Percentiles rank a stretch among this genome's conserved stretches.
These are phyloP conservation scores for Cladophialophora exuberans DNA, from an alignment of 2,329 filamentous ascomycete genomes.

Conservation along the genomic window DNA sequence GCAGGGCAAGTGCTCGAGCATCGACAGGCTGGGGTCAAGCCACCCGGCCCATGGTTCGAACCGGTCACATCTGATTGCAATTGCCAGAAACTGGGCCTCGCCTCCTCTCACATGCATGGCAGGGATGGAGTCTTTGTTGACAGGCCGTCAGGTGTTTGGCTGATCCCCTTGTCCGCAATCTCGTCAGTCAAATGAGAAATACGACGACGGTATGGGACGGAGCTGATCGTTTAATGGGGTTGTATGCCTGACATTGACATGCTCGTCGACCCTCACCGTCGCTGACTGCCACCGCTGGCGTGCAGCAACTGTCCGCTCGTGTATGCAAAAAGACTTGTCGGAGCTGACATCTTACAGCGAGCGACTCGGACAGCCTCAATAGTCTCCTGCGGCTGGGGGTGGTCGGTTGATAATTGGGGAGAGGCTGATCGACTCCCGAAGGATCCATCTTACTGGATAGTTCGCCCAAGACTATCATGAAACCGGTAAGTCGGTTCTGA, in stretches of 20 bases:
- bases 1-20: neutral
- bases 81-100: neutral
- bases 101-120: constrained; percentile 19
- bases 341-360: constrained; percentile 16
- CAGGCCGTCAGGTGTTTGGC: neutral
- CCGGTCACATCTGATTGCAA: constrained; percentile 23
- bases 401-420: constrained; percentile 12
- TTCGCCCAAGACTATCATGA: constrained; percentile 16
- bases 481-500: constrained; percentile 20
- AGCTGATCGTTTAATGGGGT: neutral
- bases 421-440: constrained; percentile 6
- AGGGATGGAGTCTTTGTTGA: neutral
- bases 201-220: neutral
- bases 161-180: constrained; percentile 4
- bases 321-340: constrained; percentile 2
- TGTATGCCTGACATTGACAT: neutral
- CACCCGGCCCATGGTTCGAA: constrained; percentile 13
- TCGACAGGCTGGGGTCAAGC: constrained; percentile 19
- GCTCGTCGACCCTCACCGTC: neutral
- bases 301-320: constrained; percentile 8
- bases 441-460: constrained; percentile 17
- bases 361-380: constrained; percentile 6
- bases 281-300: no score
- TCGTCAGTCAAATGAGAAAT: constrained; percentile 12
- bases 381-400: constrained; percentile 8